Conservation (phyloP, 441 rosid genomes). For the Populus hybrid region DNA sequence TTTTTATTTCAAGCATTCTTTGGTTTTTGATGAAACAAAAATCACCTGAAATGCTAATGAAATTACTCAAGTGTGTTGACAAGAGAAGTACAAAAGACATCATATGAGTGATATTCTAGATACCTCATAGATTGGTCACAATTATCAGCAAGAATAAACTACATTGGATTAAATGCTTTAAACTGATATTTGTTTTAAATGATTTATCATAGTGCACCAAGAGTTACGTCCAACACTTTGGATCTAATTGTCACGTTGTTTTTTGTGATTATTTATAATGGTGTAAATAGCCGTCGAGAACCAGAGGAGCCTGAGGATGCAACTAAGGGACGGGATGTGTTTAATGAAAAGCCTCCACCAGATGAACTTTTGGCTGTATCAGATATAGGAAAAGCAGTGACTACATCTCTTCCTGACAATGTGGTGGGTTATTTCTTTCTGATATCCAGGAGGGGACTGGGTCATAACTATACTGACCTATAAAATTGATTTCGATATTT, state of each 20-base stretch:
- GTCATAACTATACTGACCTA: neutral
- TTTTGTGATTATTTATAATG: constrained; percentile 5
- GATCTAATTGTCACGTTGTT: neutral
- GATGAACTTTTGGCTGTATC: constrained; percentile 96
- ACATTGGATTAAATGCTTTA: neutral
- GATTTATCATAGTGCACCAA: neutral
- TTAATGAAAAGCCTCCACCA: constrained; percentile 95
- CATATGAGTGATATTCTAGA: neutral
- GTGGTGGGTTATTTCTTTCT: constrained; percentile 58
- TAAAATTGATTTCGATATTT: neutral
- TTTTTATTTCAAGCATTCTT: too few relatives aligned
- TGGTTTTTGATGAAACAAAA: too few relatives aligned
- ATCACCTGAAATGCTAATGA: neutral
- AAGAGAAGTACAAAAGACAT: neutral
- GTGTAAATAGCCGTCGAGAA: constrained; percentile 72
- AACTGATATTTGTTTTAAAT: neutral
- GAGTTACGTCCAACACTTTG: neutral
- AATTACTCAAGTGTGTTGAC: neutral
- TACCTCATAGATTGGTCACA: neutral
- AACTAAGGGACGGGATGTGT: constrained; percentile 92
- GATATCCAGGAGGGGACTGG: neutral
- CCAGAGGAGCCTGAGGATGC: constrained; percentile 98
- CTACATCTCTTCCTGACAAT: constrained; percentile 94
- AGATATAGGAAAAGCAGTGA: constrained; percentile 85
- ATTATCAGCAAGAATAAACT: neutral